phyloP scores from a whole-genome alignment of 1,284 basidiomycete species.

The Ustilago lituana region DNA sequence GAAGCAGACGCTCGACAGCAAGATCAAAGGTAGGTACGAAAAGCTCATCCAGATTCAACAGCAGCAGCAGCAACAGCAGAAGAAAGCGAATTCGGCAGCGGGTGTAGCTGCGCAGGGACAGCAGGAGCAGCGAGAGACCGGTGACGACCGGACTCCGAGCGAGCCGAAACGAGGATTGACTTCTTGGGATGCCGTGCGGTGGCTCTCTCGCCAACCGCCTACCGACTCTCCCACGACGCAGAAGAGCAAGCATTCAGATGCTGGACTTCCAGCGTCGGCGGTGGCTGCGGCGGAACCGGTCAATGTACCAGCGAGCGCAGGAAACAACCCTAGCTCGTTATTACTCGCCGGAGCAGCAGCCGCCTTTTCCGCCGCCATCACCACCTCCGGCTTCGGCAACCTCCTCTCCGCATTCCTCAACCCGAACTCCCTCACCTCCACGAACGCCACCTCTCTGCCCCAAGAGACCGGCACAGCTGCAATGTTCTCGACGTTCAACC shows the following conservation, averaged over 20 bases:
- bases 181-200: constrained; percentile 22
- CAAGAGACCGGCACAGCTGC: not conserved
- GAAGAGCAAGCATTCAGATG: not conserved
- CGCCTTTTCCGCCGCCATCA: constrained; percentile 7
- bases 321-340: constrained; percentile 2
- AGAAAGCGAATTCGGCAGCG: constrained; percentile 1
- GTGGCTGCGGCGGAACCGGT: too few relatives aligned
- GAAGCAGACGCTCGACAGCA: constrained; percentile 7
- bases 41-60: constrained; percentile 29
- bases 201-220: constrained; percentile 10
- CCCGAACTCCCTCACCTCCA: not conserved
- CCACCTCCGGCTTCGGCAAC: constrained; percentile 6
- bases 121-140: not conserved
- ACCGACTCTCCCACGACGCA: constrained; percentile 1
- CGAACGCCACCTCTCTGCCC: not conserved
- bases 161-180: constrained; percentile 11
- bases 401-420: constrained; percentile 15
- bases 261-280: too few relatives aligned
- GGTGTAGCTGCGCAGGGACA: not conserved
- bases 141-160: not conserved
- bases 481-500: constrained; percentile 8
- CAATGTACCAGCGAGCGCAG: too few relatives aligned
- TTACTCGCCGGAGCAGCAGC: constrained; percentile 19
- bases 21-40: constrained; percentile 38
- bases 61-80: constrained; percentile 12